Percentiles rank a stretch among this genome's conserved stretches.
Conservation (phyloP, 2,329 filamentous ascomycete genomes). For the Penicillium sp. region DNA sequence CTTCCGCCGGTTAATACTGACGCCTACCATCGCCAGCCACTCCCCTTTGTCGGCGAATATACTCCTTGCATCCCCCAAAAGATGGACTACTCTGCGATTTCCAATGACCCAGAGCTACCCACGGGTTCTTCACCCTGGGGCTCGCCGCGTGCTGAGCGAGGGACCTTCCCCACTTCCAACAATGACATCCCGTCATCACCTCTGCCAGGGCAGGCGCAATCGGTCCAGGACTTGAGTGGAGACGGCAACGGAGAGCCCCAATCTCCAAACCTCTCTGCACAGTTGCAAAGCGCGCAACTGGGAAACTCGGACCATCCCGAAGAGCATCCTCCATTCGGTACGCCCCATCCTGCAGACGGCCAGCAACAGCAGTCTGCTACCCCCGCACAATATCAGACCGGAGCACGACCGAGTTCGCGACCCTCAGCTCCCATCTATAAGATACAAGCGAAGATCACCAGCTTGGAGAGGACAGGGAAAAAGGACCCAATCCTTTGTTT, state of each 20-base stretch:
- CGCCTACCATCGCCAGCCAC: conserved; percentile 24
- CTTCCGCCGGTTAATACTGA: conserved; percentile 23
- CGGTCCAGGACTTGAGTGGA: conserved; percentile 30
- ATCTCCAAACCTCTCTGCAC: conserved; percentile 46
- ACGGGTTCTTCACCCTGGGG: conserved; percentile 61
- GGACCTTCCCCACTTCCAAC: conserved; percentile 33
- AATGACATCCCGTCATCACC: conserved; percentile 43
- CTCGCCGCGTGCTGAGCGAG: conserved; percentile 53
- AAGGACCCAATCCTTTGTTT: conserved; percentile 95
- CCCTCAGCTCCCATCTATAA: conserved; percentile 67
- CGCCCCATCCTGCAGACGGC: conserved; percentile 36
- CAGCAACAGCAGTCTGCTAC: conserved; percentile 43
- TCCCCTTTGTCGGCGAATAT: conserved; percentile 17
- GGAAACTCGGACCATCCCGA: conserved; percentile 37
- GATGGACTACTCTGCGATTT: conserved; percentile 65
- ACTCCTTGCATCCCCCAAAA: conserved; percentile 19
- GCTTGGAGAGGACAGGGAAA: conserved; percentile 84
- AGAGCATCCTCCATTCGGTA: conserved; percentile 38
- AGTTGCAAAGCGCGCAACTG: conserved; percentile 41
- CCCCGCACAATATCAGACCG: conserved; percentile 49
- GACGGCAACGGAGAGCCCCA: conserved; percentile 24
- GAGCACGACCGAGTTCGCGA: conserved; percentile 35
- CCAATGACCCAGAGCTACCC: conserved; percentile 57
- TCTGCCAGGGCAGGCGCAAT: conserved; percentile 37
- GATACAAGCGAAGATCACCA: conserved; percentile 91